Evolutionary conservation across 768 basidiomycete genomes (phyloP).

Genomic region (Mycena albidolilacea): DNA sequence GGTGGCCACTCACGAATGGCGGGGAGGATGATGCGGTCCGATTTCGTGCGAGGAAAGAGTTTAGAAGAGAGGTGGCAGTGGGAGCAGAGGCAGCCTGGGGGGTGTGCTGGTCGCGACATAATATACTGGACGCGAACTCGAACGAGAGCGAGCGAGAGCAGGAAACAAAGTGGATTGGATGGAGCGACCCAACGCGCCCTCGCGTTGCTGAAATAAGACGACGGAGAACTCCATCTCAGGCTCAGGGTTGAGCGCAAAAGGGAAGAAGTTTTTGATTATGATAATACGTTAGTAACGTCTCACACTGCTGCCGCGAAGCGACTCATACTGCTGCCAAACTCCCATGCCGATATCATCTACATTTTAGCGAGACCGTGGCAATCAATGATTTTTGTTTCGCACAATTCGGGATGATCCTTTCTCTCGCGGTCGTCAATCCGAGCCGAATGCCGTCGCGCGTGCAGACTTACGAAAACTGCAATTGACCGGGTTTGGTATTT

Average conservation of each 20-base stretch:
- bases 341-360: constrained; percentile 28
- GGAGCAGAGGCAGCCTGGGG: constrained; percentile 35
- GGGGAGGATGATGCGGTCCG: constrained; percentile 39
- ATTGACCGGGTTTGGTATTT: constrained; percentile 25
- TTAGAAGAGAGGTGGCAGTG: constrained; percentile 37
- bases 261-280: constrained; percentile 7
- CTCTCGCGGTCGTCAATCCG: neutral
- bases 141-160: neutral
- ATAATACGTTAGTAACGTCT: constrained; percentile 31
- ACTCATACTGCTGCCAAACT: neutral
- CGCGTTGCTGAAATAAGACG: constrained; percentile 28
- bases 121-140: neutral
- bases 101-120: constrained; percentile 32
- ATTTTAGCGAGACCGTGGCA: constrained; percentile 15
- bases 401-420: constrained; percentile 27
- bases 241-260: constrained; percentile 34
- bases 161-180: neutral
- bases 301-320: constrained; percentile 33
- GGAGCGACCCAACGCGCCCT: constrained; percentile 14
- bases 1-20: constrained; percentile 22
- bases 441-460: constrained; percentile 30
- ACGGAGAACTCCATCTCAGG: constrained; percentile 31
- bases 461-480: constrained; percentile 17
- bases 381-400: constrained; percentile 30
- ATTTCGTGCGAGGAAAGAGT: constrained; percentile 35